phyloP scores from a whole-genome alignment of 202 grass and related monocot species.

The Cymbopogon flexuosus region DNA sequence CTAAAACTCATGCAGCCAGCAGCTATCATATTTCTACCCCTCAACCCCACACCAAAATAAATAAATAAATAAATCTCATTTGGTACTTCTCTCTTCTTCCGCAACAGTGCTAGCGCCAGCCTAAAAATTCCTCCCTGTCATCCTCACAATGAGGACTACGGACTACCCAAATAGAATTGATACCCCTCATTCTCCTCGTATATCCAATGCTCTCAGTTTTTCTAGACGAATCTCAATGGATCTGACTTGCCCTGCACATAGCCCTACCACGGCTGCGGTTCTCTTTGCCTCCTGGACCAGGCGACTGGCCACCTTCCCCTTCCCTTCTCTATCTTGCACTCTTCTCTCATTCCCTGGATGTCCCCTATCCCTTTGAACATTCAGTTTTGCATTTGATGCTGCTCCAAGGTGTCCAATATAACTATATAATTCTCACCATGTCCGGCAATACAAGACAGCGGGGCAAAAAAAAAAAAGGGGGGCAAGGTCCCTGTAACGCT shows the following conservation, averaged over 20 bases:
- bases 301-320: not conserved
- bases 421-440: not conserved
- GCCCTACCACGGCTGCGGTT: not conserved
- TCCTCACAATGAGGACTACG: not conserved
- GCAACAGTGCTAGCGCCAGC: no score
- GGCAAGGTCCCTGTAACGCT: not conserved
- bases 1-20: not conserved
- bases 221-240: not conserved
- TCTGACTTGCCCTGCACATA: not conserved
- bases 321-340: not conserved
- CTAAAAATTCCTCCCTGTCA: no score
- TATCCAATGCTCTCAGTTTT: not conserved
- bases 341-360: not conserved
- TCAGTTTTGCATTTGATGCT: not conserved
- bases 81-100: not conserved
- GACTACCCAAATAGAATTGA: not conserved
- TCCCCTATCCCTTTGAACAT: not conserved
- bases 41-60: no score
- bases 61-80: no score
- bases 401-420: not conserved
- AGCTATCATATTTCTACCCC: not conserved
- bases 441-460: not conserved
- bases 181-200: not conserved
- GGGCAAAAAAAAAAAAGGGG: not conserved
- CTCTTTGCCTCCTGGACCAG: not conserved